Evolutionary conservation across 805 yeast species (phyloP), one percentile per base, ranked within the genome.

Genomic region (Yarrowia alimentaria): DNA sequence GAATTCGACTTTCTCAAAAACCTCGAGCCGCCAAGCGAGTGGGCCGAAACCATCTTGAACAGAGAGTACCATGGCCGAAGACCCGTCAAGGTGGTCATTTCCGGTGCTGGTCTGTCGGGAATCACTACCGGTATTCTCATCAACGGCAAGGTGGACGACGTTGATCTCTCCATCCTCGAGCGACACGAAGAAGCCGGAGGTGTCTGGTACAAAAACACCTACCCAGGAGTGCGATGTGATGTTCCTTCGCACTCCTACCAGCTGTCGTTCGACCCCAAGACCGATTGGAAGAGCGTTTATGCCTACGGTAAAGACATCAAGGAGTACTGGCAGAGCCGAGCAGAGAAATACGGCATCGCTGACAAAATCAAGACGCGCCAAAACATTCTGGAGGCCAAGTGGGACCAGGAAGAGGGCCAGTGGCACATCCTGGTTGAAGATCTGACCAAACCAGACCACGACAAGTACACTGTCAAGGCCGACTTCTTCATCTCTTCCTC

Each of bases 41-140:
- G 37, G 35, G 50, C 50, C 3, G 37, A 43, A 5, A 24, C 28
- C 5, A 30, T 43, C 16, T 29, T 43, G n/a, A 30, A 21, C 30
- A 10, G 50, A 17, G 50, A 43, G 13, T 43, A 43, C 37, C 37
- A 30, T 11, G 50, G 50, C 12, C 28, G 50, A 7, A 16, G 50
- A 7, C 50, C 56, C 7, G 38, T 59, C 37, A 51, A 52, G 31
- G 60, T 60, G 22, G 58, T 53, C 33, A 48, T 56, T 20, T 55
- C 63, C 22, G 65, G 65, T n/a, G 65, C 66, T 2, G 67, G 65
- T 9, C 28, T 58, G 13, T 54, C 64, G 11, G 65, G 65, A 11
- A 60, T 62, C 32, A 40, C 58, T 11, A 51, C 61, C 6, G 64
- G 59, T 7, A 52, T 54, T 14, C 53, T 58, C 9, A 31, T 61